Percentiles rank a stretch among this genome's conserved stretches.
These are phyloP conservation scores for Laburnicola sp. DNA, from an alignment of 2,329 filamentous ascomycete genomes.

Conservation along the genomic window DNA sequence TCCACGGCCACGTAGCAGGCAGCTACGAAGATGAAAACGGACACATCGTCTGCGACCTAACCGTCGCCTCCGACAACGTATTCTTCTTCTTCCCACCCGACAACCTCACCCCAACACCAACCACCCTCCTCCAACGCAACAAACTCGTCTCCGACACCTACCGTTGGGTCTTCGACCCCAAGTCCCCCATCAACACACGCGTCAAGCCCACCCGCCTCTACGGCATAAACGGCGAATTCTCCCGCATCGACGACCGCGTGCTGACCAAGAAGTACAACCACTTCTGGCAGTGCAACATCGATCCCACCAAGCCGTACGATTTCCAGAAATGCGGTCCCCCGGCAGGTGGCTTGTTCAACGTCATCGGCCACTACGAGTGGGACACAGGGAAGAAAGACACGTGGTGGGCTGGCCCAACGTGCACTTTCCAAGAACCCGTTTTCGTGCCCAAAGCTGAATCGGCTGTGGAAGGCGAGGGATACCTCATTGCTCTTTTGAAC, in stretches of 20 bases:
- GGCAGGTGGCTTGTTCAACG: conserved; percentile 38
- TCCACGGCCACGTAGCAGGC: conserved; percentile 50
- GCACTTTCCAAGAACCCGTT: conserved; percentile 58
- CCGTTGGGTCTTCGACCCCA: conserved; percentile 49
- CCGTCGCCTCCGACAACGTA: conserved; percentile 34
- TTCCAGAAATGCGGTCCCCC: conserved; percentile 38
- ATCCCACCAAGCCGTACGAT: conserved; percentile 36
- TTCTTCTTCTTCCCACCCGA: conserved; percentile 50
- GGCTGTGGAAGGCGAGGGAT: conserved; percentile 55
- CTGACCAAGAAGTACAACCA: conserved; percentile 46
- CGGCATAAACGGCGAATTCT: conserved; percentile 50
- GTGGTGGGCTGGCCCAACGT: conserved; percentile 43
- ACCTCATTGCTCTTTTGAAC: conserved; percentile 51
- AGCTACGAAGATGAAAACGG: conserved; percentile 47
- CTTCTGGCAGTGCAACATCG: conserved; percentile 48
- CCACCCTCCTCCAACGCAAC: conserved; percentile 46
- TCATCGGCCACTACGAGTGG: conserved; percentile 40
- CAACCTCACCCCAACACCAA: conserved; percentile 34
- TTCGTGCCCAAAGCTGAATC: conserved; percentile 53
- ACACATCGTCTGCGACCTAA: conserved; percentile 32
- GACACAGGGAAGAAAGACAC: conserved; percentile 36
- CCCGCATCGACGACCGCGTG: conserved; percentile 51
- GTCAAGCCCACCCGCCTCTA: conserved; percentile 37
- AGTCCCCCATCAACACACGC: conserved; percentile 29
- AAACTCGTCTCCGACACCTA: conserved; percentile 45